Evolutionary conservation across 306 rosid species (phyloP).

Genomic region (Ormosia emarginata): DNA sequence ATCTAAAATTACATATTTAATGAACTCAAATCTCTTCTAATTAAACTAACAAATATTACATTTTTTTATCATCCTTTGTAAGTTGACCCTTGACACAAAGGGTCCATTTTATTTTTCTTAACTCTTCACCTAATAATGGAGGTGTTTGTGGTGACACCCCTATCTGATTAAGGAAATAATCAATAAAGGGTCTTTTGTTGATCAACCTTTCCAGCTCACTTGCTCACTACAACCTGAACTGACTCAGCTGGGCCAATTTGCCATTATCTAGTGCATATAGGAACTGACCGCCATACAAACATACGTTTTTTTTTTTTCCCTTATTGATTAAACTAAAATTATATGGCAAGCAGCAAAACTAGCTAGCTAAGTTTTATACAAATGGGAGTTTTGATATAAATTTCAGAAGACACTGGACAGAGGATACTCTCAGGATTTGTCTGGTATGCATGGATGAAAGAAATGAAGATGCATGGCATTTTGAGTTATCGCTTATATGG

Average conservation of each 20-base stretch:
- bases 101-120: not conserved
- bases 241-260: slow-evolving; percentile 14
- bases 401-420: not conserved
- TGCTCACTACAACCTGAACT: not conserved
- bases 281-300: not conserved
- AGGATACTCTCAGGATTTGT: too few relatives aligned
- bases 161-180: not conserved
- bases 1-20: too few relatives aligned
- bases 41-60: too few relatives aligned
- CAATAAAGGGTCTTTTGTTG: not conserved
- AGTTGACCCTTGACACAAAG: slow-evolving; percentile 4
- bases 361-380: not conserved
- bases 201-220: not conserved
- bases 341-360: not conserved
- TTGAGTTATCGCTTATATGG: too few relatives aligned
- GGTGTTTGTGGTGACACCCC: not conserved
- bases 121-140: slow-evolving; percentile 5
- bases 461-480: too few relatives aligned
- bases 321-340: not conserved
- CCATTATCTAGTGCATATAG: not conserved
- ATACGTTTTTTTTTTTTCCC: not conserved
- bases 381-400: not conserved
- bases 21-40: too few relatives aligned
- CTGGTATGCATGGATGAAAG: too few relatives aligned
- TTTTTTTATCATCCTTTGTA: not conserved